phyloP scores from a whole-genome alignment of 2,329 filamentous ascomycete genomes.

The Colletotrichum lindemuthianum region DNA sequence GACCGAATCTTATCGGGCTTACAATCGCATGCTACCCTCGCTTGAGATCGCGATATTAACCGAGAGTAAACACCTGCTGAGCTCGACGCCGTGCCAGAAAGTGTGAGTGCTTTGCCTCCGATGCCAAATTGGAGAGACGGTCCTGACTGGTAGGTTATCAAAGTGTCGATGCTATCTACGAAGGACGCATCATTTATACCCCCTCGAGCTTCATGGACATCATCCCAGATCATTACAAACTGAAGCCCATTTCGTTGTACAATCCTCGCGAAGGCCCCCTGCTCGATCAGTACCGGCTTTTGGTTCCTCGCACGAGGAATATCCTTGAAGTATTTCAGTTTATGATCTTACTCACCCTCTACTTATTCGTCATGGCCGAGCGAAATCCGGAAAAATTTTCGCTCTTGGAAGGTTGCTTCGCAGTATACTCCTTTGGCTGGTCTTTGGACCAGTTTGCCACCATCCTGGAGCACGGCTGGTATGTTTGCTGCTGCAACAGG shows the following conservation, averaged over 20 bases:
- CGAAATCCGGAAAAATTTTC: constrained; percentile 68
- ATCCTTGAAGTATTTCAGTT: constrained; percentile 81
- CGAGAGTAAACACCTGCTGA: constrained; percentile 82
- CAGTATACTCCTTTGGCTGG: constrained; percentile 82
- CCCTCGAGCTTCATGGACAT: constrained; percentile 85
- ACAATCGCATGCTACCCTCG: constrained; percentile 74
- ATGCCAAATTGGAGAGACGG: constrained; percentile 63
- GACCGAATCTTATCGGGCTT: constrained; percentile 57
- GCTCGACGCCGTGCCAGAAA: constrained; percentile 81
- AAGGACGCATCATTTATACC: constrained; percentile 83
- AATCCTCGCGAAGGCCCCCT: constrained; percentile 79
- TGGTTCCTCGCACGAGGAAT: constrained; percentile 82
- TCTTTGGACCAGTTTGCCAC: constrained; percentile 81
- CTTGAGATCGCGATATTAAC: constrained; percentile 86
- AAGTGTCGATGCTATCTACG: constrained; percentile 80
- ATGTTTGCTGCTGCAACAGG: constrained; percentile 36
- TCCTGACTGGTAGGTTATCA: not conserved
- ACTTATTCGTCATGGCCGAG: constrained; percentile 76
- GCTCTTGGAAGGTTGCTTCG: constrained; percentile 72
- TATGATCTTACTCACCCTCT: constrained; percentile 73
- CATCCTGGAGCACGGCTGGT: constrained; percentile 78
- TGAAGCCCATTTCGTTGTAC: constrained; percentile 83
- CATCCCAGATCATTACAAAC: constrained; percentile 86
- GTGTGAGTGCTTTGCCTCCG: constrained; percentile 58
- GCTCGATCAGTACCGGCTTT: constrained; percentile 85